Conservation (phyloP, 805 yeast genomes). For the Candida alai region DNA sequence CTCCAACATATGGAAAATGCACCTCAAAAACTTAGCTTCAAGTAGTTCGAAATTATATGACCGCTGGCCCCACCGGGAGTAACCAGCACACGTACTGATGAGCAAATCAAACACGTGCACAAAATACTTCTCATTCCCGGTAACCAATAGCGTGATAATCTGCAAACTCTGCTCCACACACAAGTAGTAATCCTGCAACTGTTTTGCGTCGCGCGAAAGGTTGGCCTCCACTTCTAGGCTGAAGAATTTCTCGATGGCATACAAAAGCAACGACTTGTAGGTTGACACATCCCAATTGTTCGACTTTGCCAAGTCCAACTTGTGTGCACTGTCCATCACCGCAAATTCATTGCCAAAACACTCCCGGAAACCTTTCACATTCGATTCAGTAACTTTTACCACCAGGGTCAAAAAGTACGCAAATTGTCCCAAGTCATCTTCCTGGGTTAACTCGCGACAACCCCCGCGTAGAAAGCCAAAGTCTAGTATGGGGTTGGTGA, state of each 20-base stretch:
- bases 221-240: conserved; percentile 18
- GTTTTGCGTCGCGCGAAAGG: conserved; percentile 16
- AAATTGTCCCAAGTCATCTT: conserved; percentile 62
- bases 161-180: conserved; percentile 40
- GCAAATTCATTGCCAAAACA: conserved; percentile 57
- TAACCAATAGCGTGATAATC: conserved; percentile 41
- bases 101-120: conserved; percentile 39
- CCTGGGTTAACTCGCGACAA: conserved; percentile 22
- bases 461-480: conserved; percentile 31
- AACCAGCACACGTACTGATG: conserved; percentile 31
- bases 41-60: conserved; percentile 23
- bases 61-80: conserved; percentile 8
- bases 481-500: conserved; percentile 50
- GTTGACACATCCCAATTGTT: conserved; percentile 53
- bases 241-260: conserved; percentile 46
- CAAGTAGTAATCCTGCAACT: conserved; percentile 17
- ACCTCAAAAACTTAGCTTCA: conserved; percentile 22
- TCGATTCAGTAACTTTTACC: conserved; percentile 47
- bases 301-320: conserved; percentile 36
- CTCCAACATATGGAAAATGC: conserved; percentile 27
- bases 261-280: conserved; percentile 53
- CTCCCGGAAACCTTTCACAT: conserved; percentile 40
- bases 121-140: conserved; percentile 57
- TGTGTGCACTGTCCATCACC: conserved; percentile 40
- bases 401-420: conserved; percentile 58